phyloP scores from a whole-genome alignment of 2,329 filamentous ascomycete species.

The Geosmithia morbida region DNA sequence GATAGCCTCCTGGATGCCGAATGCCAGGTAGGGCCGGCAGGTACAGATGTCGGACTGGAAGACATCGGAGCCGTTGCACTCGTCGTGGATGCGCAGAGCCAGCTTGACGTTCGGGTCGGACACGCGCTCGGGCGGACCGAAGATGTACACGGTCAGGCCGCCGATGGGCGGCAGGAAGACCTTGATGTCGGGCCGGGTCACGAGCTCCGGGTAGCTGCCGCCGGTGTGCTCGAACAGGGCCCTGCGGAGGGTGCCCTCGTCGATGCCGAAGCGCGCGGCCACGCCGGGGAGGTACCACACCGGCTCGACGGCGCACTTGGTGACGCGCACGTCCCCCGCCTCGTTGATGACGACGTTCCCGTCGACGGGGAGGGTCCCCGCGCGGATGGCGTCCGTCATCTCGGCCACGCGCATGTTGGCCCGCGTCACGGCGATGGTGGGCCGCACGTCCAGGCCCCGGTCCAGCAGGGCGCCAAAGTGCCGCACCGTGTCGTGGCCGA shows the following conservation, averaged over 20 bases:
- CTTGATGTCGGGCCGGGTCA: slow-evolving; percentile 90
- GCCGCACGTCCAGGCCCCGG: slow-evolving; percentile 73
- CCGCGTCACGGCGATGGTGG: slow-evolving; percentile 82
- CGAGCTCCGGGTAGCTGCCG: slow-evolving; percentile 90
- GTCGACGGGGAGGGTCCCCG: slow-evolving; percentile 61
- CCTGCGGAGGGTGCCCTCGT: slow-evolving; percentile 74
- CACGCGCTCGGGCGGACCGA: slow-evolving; percentile 90
- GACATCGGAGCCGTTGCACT: slow-evolving; percentile 93
- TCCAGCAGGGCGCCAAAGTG: slow-evolving; percentile 67
- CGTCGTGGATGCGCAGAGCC: slow-evolving; percentile 67
- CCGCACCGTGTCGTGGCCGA: slow-evolving; percentile 76
- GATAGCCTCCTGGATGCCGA: slow-evolving; percentile 93
- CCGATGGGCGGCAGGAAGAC: slow-evolving; percentile 89
- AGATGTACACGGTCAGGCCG: slow-evolving; percentile 92
- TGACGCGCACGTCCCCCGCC: slow-evolving; percentile 79
- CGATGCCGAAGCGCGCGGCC: slow-evolving; percentile 87
- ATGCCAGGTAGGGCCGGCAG: slow-evolving; percentile 88
- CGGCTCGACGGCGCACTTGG: slow-evolving; percentile 93
- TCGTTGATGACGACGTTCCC: slow-evolving; percentile 83
- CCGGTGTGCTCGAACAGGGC: slow-evolving; percentile 91
- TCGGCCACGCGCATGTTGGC: slow-evolving; percentile 86
- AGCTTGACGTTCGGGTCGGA: slow-evolving; percentile 69
- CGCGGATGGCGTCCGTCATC: slow-evolving; percentile 72
- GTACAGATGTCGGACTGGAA: slow-evolving; percentile 98
- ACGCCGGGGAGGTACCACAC: slow-evolving; percentile 82